These are phyloP conservation scores for Lachnellula suecica DNA, from an alignment of 2,329 filamentous ascomycete genomes.

Conservation along the genomic window DNA sequence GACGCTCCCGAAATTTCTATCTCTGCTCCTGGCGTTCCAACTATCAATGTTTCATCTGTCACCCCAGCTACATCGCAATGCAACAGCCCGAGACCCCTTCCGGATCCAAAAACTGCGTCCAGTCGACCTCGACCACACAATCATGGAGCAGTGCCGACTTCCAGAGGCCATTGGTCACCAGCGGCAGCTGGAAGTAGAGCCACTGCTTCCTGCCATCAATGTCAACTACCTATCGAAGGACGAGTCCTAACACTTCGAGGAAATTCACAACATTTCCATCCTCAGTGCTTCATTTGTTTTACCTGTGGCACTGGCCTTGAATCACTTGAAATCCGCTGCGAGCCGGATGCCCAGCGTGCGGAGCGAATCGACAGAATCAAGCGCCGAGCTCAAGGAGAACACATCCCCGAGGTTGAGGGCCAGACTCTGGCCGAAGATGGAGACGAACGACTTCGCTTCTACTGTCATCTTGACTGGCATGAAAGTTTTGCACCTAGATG, in stretches of 20 bases:
- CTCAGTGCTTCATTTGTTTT: conserved; percentile 88
- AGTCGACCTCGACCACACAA: conserved; percentile 34
- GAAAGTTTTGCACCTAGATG: conserved; percentile 90
- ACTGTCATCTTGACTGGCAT: conserved; percentile 98
- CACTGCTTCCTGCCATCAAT: conserved; percentile 80
- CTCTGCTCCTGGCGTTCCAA: conserved; percentile 34
- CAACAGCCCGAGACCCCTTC: conserved; percentile 31
- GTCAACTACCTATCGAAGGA: conserved; percentile 80
- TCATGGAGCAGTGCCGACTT: conserved; percentile 29
- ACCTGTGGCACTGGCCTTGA: conserved; percentile 86
- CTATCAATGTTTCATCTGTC: conserved; percentile 46
- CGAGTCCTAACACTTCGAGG: conserved; percentile 85
- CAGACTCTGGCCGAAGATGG: conserved; percentile 69
- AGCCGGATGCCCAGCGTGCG: conserved; percentile 70
- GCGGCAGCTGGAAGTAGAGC: conserved; percentile 47
- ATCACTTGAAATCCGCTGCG: conserved; percentile 93
- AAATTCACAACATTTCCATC: conserved; percentile 76
- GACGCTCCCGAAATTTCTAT: conserved; percentile 27
- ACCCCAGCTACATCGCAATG: conserved; percentile 18
- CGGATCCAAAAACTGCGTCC: conserved; percentile 36
- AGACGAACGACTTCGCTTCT: conserved; percentile 78
- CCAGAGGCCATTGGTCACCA: conserved; percentile 55
- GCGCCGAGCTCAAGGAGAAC: conserved; percentile 58
- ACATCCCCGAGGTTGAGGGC: conserved; percentile 61
- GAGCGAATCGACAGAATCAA: conserved; percentile 74